These are phyloP conservation scores for Neurospora hispaniola DNA, from an alignment of 495 filamentous ascomycete genomes.

Conservation along the genomic window DNA sequence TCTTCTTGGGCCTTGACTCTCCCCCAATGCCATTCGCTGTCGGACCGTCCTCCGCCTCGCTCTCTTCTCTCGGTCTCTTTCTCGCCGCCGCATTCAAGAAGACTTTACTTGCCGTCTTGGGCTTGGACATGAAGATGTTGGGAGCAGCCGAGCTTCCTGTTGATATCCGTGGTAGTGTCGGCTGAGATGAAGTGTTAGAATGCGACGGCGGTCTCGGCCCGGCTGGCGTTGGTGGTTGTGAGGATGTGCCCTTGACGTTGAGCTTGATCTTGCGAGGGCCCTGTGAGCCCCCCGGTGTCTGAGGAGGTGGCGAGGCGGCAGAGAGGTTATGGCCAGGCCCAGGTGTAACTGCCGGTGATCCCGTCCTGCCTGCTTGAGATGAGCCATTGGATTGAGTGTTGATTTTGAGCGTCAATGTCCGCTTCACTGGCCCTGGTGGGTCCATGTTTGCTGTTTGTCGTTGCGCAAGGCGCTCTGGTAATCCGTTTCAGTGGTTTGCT, in stretches of 20 bases:
- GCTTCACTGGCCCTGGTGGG: conserved; percentile 10
- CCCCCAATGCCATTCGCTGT: conserved; percentile 16
- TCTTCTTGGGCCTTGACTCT: conserved; percentile 27
- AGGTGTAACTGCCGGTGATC: conserved; percentile 2
- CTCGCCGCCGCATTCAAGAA: conserved; percentile 24
- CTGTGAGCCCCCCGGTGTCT: conserved; percentile 26
- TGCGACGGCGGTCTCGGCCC: conserved; percentile 12
- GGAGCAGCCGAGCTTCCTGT: conserved; percentile 8
- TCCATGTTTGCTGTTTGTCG: conserved; percentile 4
- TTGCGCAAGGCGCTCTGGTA: background rate
- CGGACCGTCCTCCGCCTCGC: conserved; percentile 34
- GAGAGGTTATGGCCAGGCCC: conserved; percentile 2
- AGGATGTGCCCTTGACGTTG: conserved; percentile 26
- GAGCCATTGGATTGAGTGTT: conserved; percentile 4
- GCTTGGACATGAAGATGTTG: conserved; percentile 34
- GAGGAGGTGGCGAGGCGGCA: conserved; percentile 16
- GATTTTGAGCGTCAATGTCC: conserved; percentile 17
- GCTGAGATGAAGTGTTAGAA: background rate
- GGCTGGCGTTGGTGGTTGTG: conserved; percentile 36
- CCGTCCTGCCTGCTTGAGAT: background rate
- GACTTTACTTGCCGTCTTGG: conserved; percentile 35
- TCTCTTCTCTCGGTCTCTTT: conserved; percentile 29
- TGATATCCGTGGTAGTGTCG: background rate
- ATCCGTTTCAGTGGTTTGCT: background rate
- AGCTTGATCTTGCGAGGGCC: conserved; percentile 43